Evolutionary conservation across 345 rosid species (phyloP).

Genomic region (Hibiscus mutabilis): DNA sequence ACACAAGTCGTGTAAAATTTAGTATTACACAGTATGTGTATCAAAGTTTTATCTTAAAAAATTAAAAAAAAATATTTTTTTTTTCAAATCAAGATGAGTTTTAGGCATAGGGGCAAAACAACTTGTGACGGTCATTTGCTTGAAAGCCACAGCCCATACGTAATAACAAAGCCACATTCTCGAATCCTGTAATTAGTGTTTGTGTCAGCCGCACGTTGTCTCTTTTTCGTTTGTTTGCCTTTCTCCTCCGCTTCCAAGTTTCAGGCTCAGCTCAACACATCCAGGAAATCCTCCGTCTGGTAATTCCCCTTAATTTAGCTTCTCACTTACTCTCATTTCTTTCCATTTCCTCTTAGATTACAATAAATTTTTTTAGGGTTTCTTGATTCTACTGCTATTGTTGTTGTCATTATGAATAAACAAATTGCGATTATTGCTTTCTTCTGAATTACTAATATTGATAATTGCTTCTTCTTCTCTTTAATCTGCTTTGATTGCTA

Average conservation of each 20-base stretch:
- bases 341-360: not conserved
- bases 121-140: not conserved
- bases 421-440: not conserved
- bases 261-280: not conserved
- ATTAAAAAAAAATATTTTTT: too few species aligned
- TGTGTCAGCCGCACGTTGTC: not conserved
- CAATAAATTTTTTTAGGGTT: not conserved
- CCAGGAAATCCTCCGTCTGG: not conserved
- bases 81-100: too few species aligned
- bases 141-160: not conserved
- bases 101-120: too few species aligned
- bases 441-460: not conserved
- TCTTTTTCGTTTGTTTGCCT: not conserved
- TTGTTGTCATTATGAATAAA: not conserved
- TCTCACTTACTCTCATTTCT: not conserved
- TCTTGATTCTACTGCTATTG: not conserved
- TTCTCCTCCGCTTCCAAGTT: not conserved
- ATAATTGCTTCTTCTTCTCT: not conserved
- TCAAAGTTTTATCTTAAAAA: too few species aligned
- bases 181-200: not conserved
- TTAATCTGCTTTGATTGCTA: not conserved
- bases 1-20: too few species aligned
- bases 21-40: too few species aligned
- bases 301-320: not conserved
- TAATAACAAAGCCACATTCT: not conserved